Conservation (phyloP, 1,139 yeast genomes). For the Schwanniomyces etchellsii region DNA sequence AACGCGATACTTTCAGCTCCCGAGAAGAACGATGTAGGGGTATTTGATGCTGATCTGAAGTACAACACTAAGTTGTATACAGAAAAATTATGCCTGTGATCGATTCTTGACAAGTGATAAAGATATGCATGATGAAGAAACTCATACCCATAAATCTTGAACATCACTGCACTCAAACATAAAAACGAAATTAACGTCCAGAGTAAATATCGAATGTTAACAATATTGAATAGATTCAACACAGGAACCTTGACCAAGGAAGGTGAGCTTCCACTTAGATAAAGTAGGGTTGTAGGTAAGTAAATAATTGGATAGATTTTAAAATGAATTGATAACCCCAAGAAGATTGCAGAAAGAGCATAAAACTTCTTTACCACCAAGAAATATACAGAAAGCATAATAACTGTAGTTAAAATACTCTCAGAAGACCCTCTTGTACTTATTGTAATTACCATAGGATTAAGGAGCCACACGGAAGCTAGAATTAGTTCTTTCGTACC, state of each 20-base stretch:
- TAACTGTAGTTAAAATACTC: constrained; percentile 75
- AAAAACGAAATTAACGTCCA: constrained; percentile 39
- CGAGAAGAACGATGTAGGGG: constrained; percentile 1
- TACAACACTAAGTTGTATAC: constrained; percentile 77
- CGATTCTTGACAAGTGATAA: constrained; percentile 78
- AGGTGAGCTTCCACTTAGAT: constrained; percentile 14
- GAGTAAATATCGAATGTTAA: constrained; percentile 41
- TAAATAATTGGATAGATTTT: constrained; percentile 90
- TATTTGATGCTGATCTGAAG: constrained; percentile 42
- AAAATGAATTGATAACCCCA: constrained; percentile 82
- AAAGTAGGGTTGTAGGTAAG: constrained; percentile 46
- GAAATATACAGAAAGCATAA: constrained; percentile 54
- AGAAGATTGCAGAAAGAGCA: constrained; percentile 52
- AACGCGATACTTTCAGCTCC: constrained; percentile 56
- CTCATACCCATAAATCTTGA: constrained; percentile 61
- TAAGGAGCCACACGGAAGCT: constrained; percentile 74
- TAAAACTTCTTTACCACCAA: constrained; percentile 25
- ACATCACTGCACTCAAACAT: constrained; percentile 54
- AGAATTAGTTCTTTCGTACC: constrained; percentile 30
- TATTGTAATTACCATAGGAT: constrained; percentile 93
- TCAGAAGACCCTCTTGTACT: constrained; percentile 94
- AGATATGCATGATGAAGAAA: constrained; percentile 75
- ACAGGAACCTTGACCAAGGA: constrained; percentile 24
- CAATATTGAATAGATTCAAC: constrained; percentile 33
- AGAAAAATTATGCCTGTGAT: constrained; percentile 93